phyloP scores from a whole-genome alignment of 768 basidiomycete species.

The Rhodotorula babjevae region DNA sequence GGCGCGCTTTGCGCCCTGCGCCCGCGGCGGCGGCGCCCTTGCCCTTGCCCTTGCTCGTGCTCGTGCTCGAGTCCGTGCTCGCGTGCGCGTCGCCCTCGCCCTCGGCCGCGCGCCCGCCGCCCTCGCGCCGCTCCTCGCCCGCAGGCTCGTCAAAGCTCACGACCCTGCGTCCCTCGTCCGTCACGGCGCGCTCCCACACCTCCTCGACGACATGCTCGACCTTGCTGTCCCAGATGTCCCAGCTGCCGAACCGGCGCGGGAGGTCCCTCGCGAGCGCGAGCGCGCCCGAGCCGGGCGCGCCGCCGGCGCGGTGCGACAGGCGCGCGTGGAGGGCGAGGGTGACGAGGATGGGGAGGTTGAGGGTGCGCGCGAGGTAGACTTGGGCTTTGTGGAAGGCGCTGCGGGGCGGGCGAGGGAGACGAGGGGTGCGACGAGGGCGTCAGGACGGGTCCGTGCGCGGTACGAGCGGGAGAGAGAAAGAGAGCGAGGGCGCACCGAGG shows the following conservation, averaged over 20 bases:
- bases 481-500: conserved; percentile 56
- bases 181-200: conserved; percentile 17
- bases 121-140: too few species aligned
- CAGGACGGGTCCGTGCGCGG: too few species aligned
- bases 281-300: not conserved
- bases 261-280: not conserved
- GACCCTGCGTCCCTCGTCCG: not conserved
- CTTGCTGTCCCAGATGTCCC: conserved; percentile 2
- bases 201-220: conserved; percentile 2
- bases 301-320: not conserved
- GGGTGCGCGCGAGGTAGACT: conserved; percentile 17
- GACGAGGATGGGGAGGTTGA: conserved; percentile 32
- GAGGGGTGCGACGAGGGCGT: not conserved
- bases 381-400: conserved; percentile 25
- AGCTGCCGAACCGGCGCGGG: not conserved
- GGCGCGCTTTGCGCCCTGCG: not conserved
- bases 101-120: too few species aligned
- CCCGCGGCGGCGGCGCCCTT: not conserved
- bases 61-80: too few species aligned
- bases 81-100: not conserved
- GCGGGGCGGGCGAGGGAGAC: not conserved
- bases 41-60: not conserved
- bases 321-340: conserved; percentile 21
- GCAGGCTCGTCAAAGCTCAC: not conserved
- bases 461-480: too few species aligned